A percentile compares a stretch with the other conserved stretches of the same genome.
These are phyloP conservation scores for Ustanciosporium gigantosporum DNA, from an alignment of 1,284 basidiomycete genomes.

Conservation along the genomic window DNA sequence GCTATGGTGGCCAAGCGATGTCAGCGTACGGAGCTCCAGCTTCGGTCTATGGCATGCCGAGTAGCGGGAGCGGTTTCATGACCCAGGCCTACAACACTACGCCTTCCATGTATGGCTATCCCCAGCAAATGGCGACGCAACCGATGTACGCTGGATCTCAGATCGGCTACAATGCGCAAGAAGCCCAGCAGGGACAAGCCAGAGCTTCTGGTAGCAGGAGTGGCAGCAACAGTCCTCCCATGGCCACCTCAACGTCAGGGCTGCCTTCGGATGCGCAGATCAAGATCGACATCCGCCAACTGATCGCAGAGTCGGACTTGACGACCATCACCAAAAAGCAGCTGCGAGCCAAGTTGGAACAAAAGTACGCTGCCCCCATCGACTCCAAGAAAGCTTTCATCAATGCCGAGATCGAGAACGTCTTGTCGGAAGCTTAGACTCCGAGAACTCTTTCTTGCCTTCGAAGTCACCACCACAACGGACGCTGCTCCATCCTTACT, in stretches of 20 bases:
- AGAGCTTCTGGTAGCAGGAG: constrained; percentile 5
- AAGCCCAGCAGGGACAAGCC: constrained; percentile 2
- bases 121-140: constrained; percentile 16
- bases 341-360: constrained; percentile 47
- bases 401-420: constrained; percentile 50
- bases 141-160: constrained; percentile 42
- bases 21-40: constrained; percentile 39
- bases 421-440: constrained; percentile 26
- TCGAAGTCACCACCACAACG: background rate
- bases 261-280: constrained; percentile 52
- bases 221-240: constrained; percentile 15
- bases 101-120: constrained; percentile 32
- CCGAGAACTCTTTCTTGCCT: background rate
- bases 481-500: too few species aligned
- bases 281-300: constrained; percentile 44
- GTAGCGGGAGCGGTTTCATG: constrained; percentile 29
- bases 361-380: constrained; percentile 45
- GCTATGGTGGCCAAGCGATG: constrained; percentile 46
- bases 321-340: constrained; percentile 54
- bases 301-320: constrained; percentile 52
- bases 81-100: constrained; percentile 35
- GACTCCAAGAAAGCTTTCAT: constrained; percentile 53
- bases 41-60: constrained; percentile 22
- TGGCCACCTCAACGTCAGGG: constrained; percentile 1
- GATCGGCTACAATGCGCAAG: constrained; percentile 15